Base-by-base conservation (phyloP, 106 monocot genomes). In the Phalaenopsis equestris region DNA sequence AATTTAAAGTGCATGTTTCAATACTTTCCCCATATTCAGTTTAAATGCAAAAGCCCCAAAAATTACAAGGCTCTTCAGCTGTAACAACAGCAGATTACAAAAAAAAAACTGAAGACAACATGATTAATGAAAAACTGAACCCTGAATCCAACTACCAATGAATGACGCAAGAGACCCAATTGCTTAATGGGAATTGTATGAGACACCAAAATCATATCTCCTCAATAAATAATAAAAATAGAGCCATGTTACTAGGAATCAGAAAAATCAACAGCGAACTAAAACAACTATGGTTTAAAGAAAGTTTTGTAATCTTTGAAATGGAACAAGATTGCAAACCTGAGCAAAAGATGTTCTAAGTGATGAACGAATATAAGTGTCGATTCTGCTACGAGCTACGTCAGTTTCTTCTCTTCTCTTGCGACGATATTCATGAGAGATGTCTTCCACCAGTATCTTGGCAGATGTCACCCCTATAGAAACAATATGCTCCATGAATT, bases 311-410 rank as follows among this genome's bases (percentile, higher is more conserved):
- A 17, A 74, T 74, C 74, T 19, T 77, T 16, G 19, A 45, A 36
- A 43, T 38, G 41, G 2, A 55, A n/a, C 5, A 23, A 36, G 30
- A 81, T 85, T 83, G 6, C 6, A 4, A 89, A 90, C 98, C 88
- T 94, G 98, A 80, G 98, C 98, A 94, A 98, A 98, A 87, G 98
- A 94, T 55, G 98, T 94, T 21, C 91, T 89, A 17, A 98, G 87
- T 21, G 94, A 94, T 74, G 98, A 98, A 8, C 98, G 81, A 65
- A 98, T 94, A 55, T 98, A 98, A 11, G 98, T 88, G 24, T 98
- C 98, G 55, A 94, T 85, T 48, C 89, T 89, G 78, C 70, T 94
- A 56, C 88, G 92, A 84, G 98, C 92, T 47, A 98, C 92, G 83
- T 98, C 98, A 79, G 89, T 85, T 80, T 89, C 93, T 80, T 94